Evolutionary conservation across 257 asterid species (phyloP), one percentile per base, ranked within the genome.

Genomic region (Handroanthus guayacan): DNA sequence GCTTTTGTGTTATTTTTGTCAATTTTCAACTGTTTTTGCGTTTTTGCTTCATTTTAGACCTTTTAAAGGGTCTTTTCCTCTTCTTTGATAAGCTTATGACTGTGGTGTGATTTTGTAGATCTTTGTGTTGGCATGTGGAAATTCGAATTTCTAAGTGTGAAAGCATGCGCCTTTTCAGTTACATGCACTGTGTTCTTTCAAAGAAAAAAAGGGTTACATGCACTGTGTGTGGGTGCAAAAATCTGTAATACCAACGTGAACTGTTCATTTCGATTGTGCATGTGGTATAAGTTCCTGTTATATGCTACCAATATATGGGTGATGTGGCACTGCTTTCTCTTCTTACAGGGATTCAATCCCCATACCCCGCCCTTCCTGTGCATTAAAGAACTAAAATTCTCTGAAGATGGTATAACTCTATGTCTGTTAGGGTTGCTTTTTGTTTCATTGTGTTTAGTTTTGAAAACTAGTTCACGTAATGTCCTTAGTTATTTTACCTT

Each of bases 1-100:
- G 89, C n/a, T 86, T 86, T 79, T 69, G 71, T 18, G 2, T 66
- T 52, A 3, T 72, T 52, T 55, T 18, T 38, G 70, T 12, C 51
- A 77, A 63, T 63, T 80, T 41, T 38, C 50, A 17, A 18, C 18
- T 60, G 1, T 80, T 78, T 5, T 62, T 55, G 60, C 39, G 70
- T 54, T 74, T 75, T 25, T 41, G 0, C 31, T 67, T 31, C 0
- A 41, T 31, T 36, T 50, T 62, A 60, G 11, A n/a, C n/a, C 14
- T 51, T 6, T 6, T 16, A 31, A 65, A 17, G 58, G 20, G 9
- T 25, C 3, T 13, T 8, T 70, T 7, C 13, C 56, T 20, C 20
- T 34, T 17, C 47, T 61, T 61, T 74, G 31, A 43, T 55, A 16
- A 61, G 66, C 58, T 82, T 39, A 69, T 61, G 65, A 67, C 67